Percentiles rank a stretch among this genome's conserved stretches.
Evolutionary conservation across 148 eudicot genomes (phyloP).

Genomic region (Rhododendron simsii): DNA sequence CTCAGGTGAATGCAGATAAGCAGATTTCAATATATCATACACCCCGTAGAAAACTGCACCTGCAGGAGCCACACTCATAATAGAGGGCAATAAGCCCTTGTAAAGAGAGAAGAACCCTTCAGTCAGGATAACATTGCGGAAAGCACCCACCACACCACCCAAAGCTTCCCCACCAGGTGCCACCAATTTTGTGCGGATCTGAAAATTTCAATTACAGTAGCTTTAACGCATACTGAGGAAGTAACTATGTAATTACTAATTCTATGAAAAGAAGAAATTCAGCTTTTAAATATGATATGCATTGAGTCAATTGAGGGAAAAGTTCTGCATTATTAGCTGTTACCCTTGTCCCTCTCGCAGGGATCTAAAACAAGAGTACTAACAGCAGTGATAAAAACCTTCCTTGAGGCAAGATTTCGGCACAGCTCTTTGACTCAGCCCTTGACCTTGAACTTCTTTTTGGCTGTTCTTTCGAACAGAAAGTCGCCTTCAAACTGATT

Average conservation of each 20-base stretch:
- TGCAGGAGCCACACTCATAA: slow-evolving; percentile 63
- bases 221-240: neutral
- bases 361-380: neutral
- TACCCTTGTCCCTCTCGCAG: neutral
- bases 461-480: neutral
- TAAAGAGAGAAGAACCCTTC: slow-evolving; percentile 70
- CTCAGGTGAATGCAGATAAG: slow-evolving; percentile 54
- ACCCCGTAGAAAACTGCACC: slow-evolving; percentile 71
- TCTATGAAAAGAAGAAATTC: neutral
- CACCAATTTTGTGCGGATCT: slow-evolving; percentile 62
- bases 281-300: neutral
- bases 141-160: slow-evolving; percentile 69
- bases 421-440: neutral
- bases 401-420: neutral
- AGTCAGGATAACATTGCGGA: slow-evolving; percentile 46
- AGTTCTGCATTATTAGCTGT: neutral
- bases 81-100: slow-evolving; percentile 62
- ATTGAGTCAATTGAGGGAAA: neutral
- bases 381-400: neutral
- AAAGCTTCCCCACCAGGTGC: slow-evolving; percentile 65
- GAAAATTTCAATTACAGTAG: neutral
- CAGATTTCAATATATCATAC: slow-evolving; percentile 55
- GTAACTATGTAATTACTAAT: neutral
- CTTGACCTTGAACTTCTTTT: neutral
- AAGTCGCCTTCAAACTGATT: neutral